These are phyloP conservation scores for Podospora sp. DNA, from an alignment of 495 filamentous ascomycete species.

Conservation along the genomic window DNA sequence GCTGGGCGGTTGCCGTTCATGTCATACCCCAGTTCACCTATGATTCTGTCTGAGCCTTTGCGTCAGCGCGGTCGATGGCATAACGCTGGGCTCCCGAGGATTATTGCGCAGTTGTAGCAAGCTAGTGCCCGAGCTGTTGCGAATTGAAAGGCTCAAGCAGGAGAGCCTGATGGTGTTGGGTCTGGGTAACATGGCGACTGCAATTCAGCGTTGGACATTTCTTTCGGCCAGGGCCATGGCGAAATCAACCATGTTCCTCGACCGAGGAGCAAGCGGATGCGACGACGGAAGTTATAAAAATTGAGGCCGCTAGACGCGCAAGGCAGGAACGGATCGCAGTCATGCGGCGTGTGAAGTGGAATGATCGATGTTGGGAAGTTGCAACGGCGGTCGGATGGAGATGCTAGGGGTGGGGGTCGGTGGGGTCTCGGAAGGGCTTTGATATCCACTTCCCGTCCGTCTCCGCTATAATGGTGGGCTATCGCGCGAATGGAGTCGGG, in stretches of 20 bases:
- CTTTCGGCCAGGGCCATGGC: slow-evolving; percentile 1
- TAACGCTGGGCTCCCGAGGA: not conserved
- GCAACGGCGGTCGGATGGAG: too few relatives aligned
- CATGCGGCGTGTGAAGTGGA: not conserved
- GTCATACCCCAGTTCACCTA: not conserved
- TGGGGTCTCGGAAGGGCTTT: not conserved
- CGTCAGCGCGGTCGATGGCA: not conserved
- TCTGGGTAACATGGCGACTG: too few relatives aligned
- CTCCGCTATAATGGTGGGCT: not conserved
- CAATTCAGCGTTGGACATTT: too few relatives aligned
- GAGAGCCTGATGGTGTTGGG: too few relatives aligned
- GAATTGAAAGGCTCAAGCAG: not conserved
- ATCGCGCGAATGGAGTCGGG: not conserved
- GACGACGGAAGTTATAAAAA: not conserved
- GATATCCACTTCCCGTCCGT: not conserved
- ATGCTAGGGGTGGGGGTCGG: not conserved
- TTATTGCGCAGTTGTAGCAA: not conserved
- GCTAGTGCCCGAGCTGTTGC: not conserved
- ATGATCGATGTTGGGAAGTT: too few relatives aligned
- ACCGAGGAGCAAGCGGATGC: not conserved
- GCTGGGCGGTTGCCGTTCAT: not conserved
- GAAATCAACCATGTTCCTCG: slow-evolving; percentile 4
- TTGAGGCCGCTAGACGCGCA: not conserved
- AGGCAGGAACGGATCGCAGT: not conserved
- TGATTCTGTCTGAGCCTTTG: not conserved